Conservation (phyloP, 805 yeast species). For the Debaryomyces tyrocola region DNA sequence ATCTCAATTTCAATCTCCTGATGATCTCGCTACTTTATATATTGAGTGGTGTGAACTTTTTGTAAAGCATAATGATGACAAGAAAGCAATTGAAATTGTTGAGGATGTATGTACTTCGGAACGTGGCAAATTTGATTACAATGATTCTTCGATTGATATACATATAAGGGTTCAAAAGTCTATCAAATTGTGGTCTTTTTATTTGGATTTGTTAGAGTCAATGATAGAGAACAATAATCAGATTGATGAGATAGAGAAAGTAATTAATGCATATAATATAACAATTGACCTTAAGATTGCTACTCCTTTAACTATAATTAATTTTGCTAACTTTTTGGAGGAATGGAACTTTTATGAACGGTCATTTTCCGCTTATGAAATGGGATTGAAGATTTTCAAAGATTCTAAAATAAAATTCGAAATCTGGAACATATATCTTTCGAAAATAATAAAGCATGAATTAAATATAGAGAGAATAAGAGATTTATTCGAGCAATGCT, state of each 20-base stretch:
- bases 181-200: conserved; percentile 67
- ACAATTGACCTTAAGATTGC: conserved; percentile 55
- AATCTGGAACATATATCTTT: conserved; percentile 69
- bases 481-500: conserved; percentile 71
- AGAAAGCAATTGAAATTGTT: conserved; percentile 35
- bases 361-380: conserved; percentile 63
- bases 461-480: conserved; percentile 41
- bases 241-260: conserved; percentile 15
- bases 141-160: conserved; percentile 47
- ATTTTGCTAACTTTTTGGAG: conserved; percentile 63
- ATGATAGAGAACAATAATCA: conserved; percentile 42
- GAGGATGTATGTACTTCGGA: conserved; percentile 24
- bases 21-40: conserved; percentile 70
- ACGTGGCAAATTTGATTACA: conserved; percentile 18
- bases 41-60: conserved; percentile 75
- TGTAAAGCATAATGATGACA: conserved; percentile 48
- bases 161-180: conserved; percentile 63
- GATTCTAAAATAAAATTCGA: conserved; percentile 58
- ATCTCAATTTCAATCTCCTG: conserved; percentile 63
- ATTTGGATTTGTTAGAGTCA: conserved; percentile 68
- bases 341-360: conserved; percentile 46
- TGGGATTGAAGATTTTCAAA: conserved; percentile 61
- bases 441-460: conserved; percentile 40
- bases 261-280: conserved; percentile 24
- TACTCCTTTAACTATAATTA: conserved; percentile 64